Base-by-base conservation (phyloP, 345 rosid genomes). In the Pistacia integerrima region DNA sequence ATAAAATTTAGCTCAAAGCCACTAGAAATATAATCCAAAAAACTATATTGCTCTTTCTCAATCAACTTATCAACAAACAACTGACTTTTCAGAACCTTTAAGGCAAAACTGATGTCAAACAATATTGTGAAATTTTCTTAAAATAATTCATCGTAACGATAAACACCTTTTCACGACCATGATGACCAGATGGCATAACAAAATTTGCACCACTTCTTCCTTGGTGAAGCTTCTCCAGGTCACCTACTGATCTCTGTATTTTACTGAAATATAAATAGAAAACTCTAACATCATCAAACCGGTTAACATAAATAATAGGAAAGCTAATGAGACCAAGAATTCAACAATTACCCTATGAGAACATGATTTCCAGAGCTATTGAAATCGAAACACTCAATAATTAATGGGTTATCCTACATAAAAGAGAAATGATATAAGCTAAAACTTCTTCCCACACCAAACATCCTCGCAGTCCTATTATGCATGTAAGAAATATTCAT, bases 1-100 rank as follows among this genome's bases (percentile, higher is more conserved):
- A 94, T 92, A 73, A 94, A 94, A 78, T 90, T 92, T 35, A 92
- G 87, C 81, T 94, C 88, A n/a, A 91, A 92, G 30, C 97, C 97
- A 63, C 92, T 88, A 12, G 97, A 90, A 64, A 92, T 86, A 84
- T 94, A 94, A 81, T 93, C 97, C 78, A 94, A 82, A 84, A 94
- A 92, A 81, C 85, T 94, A 78, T 82, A 82, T 46, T 88, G 93
- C 57, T 85, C 78, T 87, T 86, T 89, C 83, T 91, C 97, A 67
- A 81, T 74, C 79, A 77, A 91, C 20, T 74, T 84, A 71, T 92
- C 94, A 81, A 94, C 92, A 16, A 90, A 87, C 79, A 94, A 89
- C 86, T 88, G 90, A 70, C 97, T 88, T 84, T 90, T 91, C 68
- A 89, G 74, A 77, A 88, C 86, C 97, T 92, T 74, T 28, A 49